Evolutionary conservation across 768 basidiomycete species (phyloP).

Genomic region (Leccinum subgranulosum): DNA sequence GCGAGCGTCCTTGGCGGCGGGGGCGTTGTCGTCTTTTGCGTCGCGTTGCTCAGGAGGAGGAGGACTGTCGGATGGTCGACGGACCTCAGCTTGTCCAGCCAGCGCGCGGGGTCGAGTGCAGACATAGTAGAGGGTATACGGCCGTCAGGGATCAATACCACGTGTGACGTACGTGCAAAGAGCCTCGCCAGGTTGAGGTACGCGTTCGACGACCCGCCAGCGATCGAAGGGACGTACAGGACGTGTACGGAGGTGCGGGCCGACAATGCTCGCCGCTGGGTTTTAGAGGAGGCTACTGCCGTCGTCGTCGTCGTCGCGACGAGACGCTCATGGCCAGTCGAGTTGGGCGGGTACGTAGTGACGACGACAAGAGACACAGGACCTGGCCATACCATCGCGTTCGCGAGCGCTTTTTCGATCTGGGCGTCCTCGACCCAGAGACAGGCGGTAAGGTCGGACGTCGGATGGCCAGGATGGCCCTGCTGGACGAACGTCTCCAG

Average conservation of each 20-base stretch:
- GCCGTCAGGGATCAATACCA: constrained; percentile 52
- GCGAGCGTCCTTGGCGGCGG: constrained; percentile 39
- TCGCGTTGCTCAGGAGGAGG: constrained; percentile 27
- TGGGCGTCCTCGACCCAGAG: constrained; percentile 43
- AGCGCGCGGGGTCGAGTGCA: constrained; percentile 15
- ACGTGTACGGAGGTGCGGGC: constrained; percentile 42
- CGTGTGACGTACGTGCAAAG: constrained; percentile 45
- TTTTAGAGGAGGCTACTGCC: too few relatives aligned
- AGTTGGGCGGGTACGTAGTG: constrained; percentile 32
- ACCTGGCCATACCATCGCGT: constrained; percentile 45
- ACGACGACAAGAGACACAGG: constrained; percentile 49
- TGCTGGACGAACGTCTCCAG: constrained; percentile 38
- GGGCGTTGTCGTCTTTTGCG: constrained; percentile 30
- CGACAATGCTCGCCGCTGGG: constrained; percentile 7
- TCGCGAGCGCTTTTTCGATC: constrained; percentile 33
- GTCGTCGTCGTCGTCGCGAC: not conserved
- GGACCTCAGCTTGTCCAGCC: constrained; percentile 9
- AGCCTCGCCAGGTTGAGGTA: constrained; percentile 65
- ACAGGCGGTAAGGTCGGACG: constrained; percentile 42
- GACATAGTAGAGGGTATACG: constrained; percentile 19
- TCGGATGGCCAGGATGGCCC: constrained; percentile 1
- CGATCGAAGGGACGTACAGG: constrained; percentile 38
- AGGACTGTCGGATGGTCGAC: too few relatives aligned
- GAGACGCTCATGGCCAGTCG: constrained; percentile 19
- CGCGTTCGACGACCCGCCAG: constrained; percentile 43